These are phyloP conservation scores for Metschnikowia borealis DNA, from an alignment of 805 yeast species.

Conservation along the genomic window DNA sequence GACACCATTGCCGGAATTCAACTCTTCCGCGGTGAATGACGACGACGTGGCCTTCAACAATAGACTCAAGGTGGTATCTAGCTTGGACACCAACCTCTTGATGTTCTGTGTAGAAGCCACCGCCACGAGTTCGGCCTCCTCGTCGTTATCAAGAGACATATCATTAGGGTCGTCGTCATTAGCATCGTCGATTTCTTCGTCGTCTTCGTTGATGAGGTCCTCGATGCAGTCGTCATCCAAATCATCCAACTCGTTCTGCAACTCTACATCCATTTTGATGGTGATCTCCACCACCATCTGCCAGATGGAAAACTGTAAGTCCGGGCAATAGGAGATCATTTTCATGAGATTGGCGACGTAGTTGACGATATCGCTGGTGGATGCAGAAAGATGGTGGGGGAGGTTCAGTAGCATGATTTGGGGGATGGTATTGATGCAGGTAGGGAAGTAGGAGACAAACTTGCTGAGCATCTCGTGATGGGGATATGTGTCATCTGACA, in stretches of 20 bases:
- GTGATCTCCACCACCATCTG: conserved; percentile 71
- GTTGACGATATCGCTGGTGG: conserved; percentile 49
- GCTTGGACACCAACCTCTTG: conserved; percentile 56
- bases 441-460: conserved; percentile 73
- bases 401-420: conserved; percentile 54
- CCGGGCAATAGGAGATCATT: conserved; percentile 67
- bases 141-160: conserved; percentile 14
- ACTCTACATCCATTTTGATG: conserved; percentile 85
- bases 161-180: conserved; percentile 17
- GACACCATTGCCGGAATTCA: conserved; percentile 62
- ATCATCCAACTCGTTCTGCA: conserved; percentile 84
- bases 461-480: conserved; percentile 62
- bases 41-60: conserved; percentile 50
- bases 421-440: conserved; percentile 66
- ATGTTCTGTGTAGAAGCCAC: conserved; percentile 41
- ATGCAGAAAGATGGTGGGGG: conserved; percentile 72
- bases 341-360: conserved; percentile 63
- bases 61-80: conserved; percentile 64
- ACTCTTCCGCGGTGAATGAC: conserved; percentile 47
- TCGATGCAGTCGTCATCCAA: conserved; percentile 66
- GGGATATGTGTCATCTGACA: conserved; percentile 19
- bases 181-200: conserved; percentile 41
- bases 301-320: conserved; percentile 74
- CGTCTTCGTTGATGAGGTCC: conserved; percentile 42
- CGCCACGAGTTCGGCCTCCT: conserved; percentile 27